A percentile compares a stretch with the other conserved stretches of the same genome.
These are phyloP conservation scores for Populus nigra DNA, from an alignment of 345 rosid genomes.

Conservation along the genomic window DNA sequence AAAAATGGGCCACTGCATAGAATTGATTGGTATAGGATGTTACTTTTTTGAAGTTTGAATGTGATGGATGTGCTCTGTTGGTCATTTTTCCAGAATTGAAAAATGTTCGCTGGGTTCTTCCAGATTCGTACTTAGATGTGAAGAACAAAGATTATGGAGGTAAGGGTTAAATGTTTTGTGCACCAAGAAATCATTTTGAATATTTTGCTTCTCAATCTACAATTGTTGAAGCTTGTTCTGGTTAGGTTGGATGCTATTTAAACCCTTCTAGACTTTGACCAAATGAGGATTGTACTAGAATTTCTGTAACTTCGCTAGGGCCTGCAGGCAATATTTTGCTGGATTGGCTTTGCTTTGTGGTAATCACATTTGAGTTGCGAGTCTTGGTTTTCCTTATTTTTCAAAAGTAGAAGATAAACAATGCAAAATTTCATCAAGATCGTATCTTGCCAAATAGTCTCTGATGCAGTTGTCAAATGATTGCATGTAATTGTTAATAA, in stretches of 20 bases:
- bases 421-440: not conserved
- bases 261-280: not conserved
- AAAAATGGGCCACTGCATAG: not conserved
- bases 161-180: slow-evolving; percentile 24
- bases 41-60: not conserved
- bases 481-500: not conserved
- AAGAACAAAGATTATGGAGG: slow-evolving; percentile 96
- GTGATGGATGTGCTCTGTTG: not conserved
- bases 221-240: not conserved
- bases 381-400: too few relatives aligned
- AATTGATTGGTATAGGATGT: not conserved
- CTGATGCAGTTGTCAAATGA: not conserved
- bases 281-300: not conserved
- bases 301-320: not conserved
- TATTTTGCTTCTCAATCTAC: not conserved
- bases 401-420: not conserved
- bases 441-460: not conserved
- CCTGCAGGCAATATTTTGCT: not conserved
- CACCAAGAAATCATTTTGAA: not conserved
- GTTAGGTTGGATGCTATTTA: not conserved
- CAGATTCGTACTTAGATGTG: slow-evolving; percentile 92
- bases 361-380: not conserved
- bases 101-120: slow-evolving; percentile 92
- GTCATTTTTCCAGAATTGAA: slow-evolving; percentile 54
- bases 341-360: not conserved